Base-by-base conservation (phyloP, 352 stramenopile species). In the Pythium vanterpoolii region DNA sequence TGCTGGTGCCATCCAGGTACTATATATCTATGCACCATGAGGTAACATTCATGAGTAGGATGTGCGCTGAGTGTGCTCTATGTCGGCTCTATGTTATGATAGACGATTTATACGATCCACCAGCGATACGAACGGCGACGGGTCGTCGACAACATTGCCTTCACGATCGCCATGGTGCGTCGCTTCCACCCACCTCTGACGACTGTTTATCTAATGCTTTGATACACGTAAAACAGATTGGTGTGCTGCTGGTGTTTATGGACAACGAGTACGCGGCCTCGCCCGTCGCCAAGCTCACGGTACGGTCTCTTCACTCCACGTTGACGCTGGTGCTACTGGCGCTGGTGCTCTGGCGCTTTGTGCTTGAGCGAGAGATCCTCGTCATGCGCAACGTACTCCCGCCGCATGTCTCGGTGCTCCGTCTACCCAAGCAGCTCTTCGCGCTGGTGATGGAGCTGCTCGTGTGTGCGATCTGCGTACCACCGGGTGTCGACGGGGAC, bases 71-170 rank as follows among this genome's bases (percentile, higher is more conserved):
- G 2, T 10, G 10, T 18, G 33, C 3, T 18, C 33, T 36, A 11
- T 6, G 31, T 36, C 31, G 11, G 6, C 11, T 36, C 31, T 38
- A 14, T 7, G 16, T 38, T 18, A 9, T 16, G 16, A 24, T 13
- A 88, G 76, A 82, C 80, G 5, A 79, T 90, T 33, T 90, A 79
- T 42, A 66, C 64, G 21, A 72, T 90, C 13, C 77, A 90, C 59
- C 65, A 75, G 59, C 67, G 73, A 45, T 90, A 89, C 27, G 76
- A 93, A 16, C 72, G 67, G 16, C 80, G 79, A 5, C 78, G 84
- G n/a, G 19, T 54, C 6, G 62, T 88, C 31, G 83, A 93, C 46
- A 88, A 90, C 33, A 52, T 58, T 11, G 59, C 79, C 23, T 90
- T 85, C 39, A 51, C 14, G 13, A 50, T 93, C 38, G 80, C 83